Evolutionary conservation across 192 early-diverging fungal species (phyloP).

Genomic region (Entomortierella beljakovae): DNA sequence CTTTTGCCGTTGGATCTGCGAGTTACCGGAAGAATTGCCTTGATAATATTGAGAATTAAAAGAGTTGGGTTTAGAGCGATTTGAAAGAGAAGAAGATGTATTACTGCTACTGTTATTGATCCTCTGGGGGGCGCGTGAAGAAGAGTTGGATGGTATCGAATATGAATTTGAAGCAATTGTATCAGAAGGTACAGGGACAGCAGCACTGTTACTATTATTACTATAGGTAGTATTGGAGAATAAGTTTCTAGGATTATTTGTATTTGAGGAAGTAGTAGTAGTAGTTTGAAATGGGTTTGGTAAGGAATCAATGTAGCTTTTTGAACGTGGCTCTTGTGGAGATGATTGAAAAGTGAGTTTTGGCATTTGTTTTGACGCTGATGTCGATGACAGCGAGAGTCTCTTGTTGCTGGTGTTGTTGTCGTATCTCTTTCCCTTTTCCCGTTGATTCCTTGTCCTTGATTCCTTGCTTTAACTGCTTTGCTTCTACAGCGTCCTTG

Average conservation of each 20-base stretch:
- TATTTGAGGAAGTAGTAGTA: background rate
- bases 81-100: no score
- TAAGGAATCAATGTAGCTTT: slow-evolving; percentile 4
- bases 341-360: background rate
- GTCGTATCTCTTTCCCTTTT: no score
- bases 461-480: no score
- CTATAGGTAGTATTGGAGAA: background rate
- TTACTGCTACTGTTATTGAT: background rate
- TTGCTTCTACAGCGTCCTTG: no score
- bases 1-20: no score
- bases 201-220: background rate
- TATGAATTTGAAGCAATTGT: slow-evolving; percentile 13
- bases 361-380: slow-evolving; percentile 3
- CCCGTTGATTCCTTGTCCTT: no score
- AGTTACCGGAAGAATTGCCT: no score
- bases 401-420: no score
- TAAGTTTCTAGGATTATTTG: background rate
- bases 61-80: no score
- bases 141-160: background rate
- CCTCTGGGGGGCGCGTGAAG: background rate
- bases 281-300: slow-evolving; percentile 24
- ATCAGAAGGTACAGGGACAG: slow-evolving; percentile 17
- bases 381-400: no score
- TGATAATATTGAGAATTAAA: no score
- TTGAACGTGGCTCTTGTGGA: background rate